Evolutionary conservation across 768 basidiomycete species (phyloP).

Genomic region (Crassisporium funariophilum): DNA sequence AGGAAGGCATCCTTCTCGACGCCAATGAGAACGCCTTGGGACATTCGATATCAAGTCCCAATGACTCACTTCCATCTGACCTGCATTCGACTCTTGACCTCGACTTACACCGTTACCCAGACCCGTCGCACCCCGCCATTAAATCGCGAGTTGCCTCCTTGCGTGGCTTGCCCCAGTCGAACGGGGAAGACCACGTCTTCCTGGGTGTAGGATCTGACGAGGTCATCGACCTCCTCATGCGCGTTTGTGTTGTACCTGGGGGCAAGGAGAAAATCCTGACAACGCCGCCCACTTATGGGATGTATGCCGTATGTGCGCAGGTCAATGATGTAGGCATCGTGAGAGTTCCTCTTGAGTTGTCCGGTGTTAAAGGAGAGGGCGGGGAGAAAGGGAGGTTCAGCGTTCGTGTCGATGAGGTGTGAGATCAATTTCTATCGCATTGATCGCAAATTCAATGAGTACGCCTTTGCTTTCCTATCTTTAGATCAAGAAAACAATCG

Average conservation of each 20-base stretch:
- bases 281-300: conserved; percentile 96
- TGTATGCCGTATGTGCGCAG: conserved; percentile 94
- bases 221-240: conserved; percentile 91
- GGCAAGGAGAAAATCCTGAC: conserved; percentile 78
- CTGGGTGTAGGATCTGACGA: conserved; percentile 98
- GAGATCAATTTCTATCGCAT: conserved; percentile 23
- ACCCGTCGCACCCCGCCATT: conserved; percentile 81
- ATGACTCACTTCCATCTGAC: conserved; percentile 30
- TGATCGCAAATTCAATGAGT: neutral
- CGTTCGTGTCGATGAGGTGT: conserved; percentile 71
- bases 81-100: conserved; percentile 43
- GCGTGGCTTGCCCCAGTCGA: conserved; percentile 59
- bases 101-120: conserved; percentile 89
- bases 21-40: conserved; percentile 98
- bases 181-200: conserved; percentile 64
- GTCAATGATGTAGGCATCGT: conserved; percentile 90
- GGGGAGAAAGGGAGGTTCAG: conserved; percentile 76
- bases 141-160: conserved; percentile 76
- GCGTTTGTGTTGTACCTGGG: conserved; percentile 80
- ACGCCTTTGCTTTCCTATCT: neutral
- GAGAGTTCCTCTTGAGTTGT: conserved; percentile 70
- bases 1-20: conserved; percentile 87
- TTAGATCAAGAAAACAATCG: conserved; percentile 72
- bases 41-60: conserved; percentile 63
- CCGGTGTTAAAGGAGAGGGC: conserved; percentile 64